phyloP scores from a whole-genome alignment of 2,329 filamentous ascomycete species.

The Dendryphion nanum region DNA sequence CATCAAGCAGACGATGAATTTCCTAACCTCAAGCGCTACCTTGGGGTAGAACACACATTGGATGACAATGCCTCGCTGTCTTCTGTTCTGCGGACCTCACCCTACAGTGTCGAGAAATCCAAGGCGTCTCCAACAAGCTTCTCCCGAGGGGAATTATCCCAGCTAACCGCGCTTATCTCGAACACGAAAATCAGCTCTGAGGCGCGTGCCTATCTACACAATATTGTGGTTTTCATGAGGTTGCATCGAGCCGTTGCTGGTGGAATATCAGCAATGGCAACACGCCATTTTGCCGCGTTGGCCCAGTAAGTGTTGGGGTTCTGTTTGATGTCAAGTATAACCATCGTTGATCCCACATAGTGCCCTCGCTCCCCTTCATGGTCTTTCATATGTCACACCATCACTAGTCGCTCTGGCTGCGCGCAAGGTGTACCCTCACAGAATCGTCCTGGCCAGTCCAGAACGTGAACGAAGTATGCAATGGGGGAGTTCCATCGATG shows the following conservation, averaged over 20 bases:
- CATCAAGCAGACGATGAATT: slow-evolving; percentile 73
- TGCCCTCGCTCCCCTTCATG: slow-evolving; percentile 78
- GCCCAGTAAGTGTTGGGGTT: slow-evolving; percentile 54
- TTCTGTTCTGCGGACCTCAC: slow-evolving; percentile 38
- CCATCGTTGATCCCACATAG: slow-evolving; percentile 28
- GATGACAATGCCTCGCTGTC: slow-evolving; percentile 34
- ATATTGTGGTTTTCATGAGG: slow-evolving; percentile 82
- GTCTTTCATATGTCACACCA: slow-evolving; percentile 77
- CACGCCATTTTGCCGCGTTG: slow-evolving; percentile 71
- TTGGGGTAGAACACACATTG: slow-evolving; percentile 14
- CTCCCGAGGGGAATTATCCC: slow-evolving; percentile 53
- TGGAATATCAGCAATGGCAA: slow-evolving; percentile 75
- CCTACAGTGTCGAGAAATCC: slow-evolving; percentile 13
- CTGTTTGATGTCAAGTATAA: neutral
- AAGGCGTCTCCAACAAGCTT: slow-evolving; percentile 35
- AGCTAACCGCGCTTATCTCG: slow-evolving; percentile 58
- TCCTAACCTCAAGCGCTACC: slow-evolving; percentile 66
- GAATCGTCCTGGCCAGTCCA: slow-evolving; percentile 67
- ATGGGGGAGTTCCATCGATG: slow-evolving; percentile 79
- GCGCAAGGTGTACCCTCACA: slow-evolving; percentile 84
- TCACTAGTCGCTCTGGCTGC: slow-evolving; percentile 79
- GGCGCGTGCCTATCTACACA: slow-evolving; percentile 79
- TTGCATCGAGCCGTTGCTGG: slow-evolving; percentile 80
- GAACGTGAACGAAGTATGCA: slow-evolving; percentile 83
- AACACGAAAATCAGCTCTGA: slow-evolving; percentile 69